phyloP scores from a whole-genome alignment of 371 early-diverging fungal species.

The Apophysomyces ossiformis region DNA sequence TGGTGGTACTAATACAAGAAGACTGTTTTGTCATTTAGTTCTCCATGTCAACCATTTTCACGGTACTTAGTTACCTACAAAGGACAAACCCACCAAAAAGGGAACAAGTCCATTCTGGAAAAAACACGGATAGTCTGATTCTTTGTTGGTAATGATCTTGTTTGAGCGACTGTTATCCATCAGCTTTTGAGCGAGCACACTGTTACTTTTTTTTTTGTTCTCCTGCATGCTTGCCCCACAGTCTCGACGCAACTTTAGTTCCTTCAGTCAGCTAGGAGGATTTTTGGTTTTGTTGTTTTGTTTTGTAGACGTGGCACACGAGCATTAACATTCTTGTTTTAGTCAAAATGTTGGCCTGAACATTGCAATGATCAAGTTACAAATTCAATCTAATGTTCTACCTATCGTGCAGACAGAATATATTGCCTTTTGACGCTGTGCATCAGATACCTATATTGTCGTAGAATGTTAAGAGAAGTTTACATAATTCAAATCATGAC shows the following conservation, averaged over 20 bases:
- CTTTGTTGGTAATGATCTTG: constrained; percentile 44
- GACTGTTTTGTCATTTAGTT: constrained; percentile 22
- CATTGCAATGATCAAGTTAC: constrained; percentile 35
- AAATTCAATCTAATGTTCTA: constrained; percentile 56
- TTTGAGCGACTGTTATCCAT: constrained; percentile 52
- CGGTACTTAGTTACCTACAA: background rate
- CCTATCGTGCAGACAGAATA: constrained; percentile 59
- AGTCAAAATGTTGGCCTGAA: constrained; percentile 55
- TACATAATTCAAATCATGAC: too few relatives aligned
- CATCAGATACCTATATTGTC: constrained; percentile 34
- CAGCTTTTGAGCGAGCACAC: constrained; percentile 46
- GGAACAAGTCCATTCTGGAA: background rate
- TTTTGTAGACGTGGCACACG: constrained; percentile 60
- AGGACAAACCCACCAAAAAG: background rate
- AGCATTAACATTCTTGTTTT: constrained; percentile 53
- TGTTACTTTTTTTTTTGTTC: constrained; percentile 29
- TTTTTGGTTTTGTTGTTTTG: background rate
- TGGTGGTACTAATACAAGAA: constrained; percentile 41
- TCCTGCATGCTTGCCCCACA: constrained; percentile 49
- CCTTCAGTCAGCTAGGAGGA: background rate
- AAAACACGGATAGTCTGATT: constrained; percentile 1
- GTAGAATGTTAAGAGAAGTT: too few relatives aligned
- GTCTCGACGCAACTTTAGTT: background rate
- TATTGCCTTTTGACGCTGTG: constrained; percentile 56
- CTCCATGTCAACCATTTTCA: background rate